A percentile compares a stretch with the other conserved stretches of the same genome.
Evolutionary conservation across 2,329 filamentous ascomycete genomes (phyloP).

Genomic region (Fusarium sp.): DNA sequence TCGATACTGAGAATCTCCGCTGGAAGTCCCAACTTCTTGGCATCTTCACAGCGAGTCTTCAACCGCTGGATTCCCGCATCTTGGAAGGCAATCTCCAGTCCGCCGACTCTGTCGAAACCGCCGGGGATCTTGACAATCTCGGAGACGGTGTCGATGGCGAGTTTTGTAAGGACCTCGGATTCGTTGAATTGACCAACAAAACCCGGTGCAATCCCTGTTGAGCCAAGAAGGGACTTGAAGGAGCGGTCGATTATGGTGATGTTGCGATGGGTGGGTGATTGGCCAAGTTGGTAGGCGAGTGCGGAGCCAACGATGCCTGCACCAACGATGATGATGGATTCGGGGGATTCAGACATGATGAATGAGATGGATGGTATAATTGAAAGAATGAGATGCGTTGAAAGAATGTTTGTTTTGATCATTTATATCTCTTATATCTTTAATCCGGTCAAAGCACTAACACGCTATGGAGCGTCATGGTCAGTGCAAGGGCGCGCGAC

Average conservation of each 20-base stretch:
- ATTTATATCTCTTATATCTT: neutral
- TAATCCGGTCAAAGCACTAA: neutral
- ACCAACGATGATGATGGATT: conserved; percentile 37
- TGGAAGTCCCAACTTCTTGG: conserved; percentile 20
- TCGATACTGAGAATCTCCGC: conserved; percentile 26
- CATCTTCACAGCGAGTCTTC: conserved; percentile 16
- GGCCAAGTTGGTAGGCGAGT: conserved; percentile 25
- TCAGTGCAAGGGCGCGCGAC: conserved; percentile 10
- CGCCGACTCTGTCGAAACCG: conserved; percentile 41
- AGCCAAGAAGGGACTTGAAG: conserved; percentile 26
- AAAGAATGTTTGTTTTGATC: neutral
- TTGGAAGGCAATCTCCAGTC: conserved; percentile 40
- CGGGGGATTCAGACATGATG: conserved; percentile 23
- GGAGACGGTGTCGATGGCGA: conserved; percentile 40
- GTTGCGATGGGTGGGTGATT: conserved; percentile 5
- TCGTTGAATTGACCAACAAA: conserved; percentile 47
- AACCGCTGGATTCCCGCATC: conserved; percentile 18
- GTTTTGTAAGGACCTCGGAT: conserved; percentile 37
- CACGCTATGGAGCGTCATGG: neutral
- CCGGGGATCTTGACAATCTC: conserved; percentile 42
- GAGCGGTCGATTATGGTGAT: conserved; percentile 43
- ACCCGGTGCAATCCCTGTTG: conserved; percentile 40
- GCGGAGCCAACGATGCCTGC: conserved; percentile 42
- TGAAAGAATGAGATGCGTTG: neutral
- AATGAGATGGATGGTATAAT: no score